phyloP scores from a whole-genome alignment of 805 yeast genomes.

The Spathaspora girioi region DNA sequence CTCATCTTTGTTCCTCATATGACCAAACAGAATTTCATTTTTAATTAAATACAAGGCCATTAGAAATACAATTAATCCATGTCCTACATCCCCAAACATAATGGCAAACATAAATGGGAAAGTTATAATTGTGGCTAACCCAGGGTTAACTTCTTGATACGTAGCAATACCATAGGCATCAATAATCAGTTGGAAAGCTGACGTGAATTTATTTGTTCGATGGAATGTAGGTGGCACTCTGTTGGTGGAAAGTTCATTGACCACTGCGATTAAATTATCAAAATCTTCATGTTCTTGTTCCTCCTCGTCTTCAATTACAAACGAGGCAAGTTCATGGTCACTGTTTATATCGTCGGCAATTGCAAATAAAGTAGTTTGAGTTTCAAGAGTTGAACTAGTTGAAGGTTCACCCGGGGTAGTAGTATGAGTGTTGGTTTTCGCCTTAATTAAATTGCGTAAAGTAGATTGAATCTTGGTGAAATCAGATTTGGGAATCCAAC shows the following conservation, averaged over 20 bases:
- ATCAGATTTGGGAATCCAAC: conserved; percentile 67
- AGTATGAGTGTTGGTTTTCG: conserved; percentile 16
- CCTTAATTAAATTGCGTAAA: conserved; percentile 43
- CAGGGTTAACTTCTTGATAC: conserved; percentile 73
- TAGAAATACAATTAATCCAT: conserved; percentile 60
- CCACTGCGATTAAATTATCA: conserved; percentile 33
- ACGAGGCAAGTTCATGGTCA: conserved; percentile 11
- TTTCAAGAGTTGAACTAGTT: not conserved
- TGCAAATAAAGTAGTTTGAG: conserved; percentile 17
- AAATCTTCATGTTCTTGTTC: conserved; percentile 15
- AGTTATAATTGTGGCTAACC: conserved; percentile 68
- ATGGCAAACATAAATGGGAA: conserved; percentile 82
- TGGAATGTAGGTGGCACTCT: conserved; percentile 72
- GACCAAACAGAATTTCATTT: conserved; percentile 50
- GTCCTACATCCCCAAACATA: conserved; percentile 83
- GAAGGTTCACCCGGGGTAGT: not conserved
- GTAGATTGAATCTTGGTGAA: conserved; percentile 30
- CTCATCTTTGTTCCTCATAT: conserved; percentile 61
- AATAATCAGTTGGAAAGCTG: conserved; percentile 64
- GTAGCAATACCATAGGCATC: conserved; percentile 80
- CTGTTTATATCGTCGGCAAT: conserved; percentile 15
- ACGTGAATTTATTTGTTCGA: conserved; percentile 64
- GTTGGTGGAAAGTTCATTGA: conserved; percentile 61
- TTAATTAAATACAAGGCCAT: conserved; percentile 53
- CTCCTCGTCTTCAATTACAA: conserved; percentile 7